Conservation (phyloP, 2,329 filamentous ascomycete species). For the Thyridium curvatum region DNA sequence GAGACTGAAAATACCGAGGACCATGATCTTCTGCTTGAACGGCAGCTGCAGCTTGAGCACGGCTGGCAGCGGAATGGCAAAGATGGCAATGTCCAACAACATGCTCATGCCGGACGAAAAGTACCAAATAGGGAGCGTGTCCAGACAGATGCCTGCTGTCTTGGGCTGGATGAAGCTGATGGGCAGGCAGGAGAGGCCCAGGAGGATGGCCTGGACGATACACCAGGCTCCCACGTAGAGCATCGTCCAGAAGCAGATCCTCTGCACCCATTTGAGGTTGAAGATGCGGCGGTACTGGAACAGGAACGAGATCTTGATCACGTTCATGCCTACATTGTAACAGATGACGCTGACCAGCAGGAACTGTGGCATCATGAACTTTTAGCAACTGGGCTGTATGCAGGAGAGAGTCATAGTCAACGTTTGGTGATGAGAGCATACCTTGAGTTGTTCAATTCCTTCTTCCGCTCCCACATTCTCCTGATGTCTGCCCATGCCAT, state of each 20-base stretch:
- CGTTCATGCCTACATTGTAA: slow-evolving; percentile 23
- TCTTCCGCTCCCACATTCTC: slow-evolving; percentile 12
- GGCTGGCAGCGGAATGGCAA: slow-evolving; percentile 17
- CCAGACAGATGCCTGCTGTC: slow-evolving; percentile 16
- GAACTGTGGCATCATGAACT: no score
- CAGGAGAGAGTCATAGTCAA: no score
- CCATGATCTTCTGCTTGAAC: slow-evolving; percentile 16
- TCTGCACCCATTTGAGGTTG: slow-evolving; percentile 10
- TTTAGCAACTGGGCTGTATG: no score
- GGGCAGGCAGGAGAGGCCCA: slow-evolving; percentile 19
- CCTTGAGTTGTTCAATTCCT: slow-evolving; percentile 13
- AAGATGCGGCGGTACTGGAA: slow-evolving; percentile 25
- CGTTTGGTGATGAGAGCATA: no score
- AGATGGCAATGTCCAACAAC: slow-evolving; percentile 19
- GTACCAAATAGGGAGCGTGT: slow-evolving; percentile 23
- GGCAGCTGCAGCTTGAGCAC: slow-evolving; percentile 17
- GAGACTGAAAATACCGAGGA: slow-evolving; percentile 20
- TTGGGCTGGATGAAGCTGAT: slow-evolving; percentile 15
- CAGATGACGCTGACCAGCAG: slow-evolving; percentile 17
- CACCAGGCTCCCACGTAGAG: slow-evolving; percentile 17
- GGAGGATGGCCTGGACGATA: slow-evolving; percentile 14
- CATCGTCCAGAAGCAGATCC: slow-evolving; percentile 19
- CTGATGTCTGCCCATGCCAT: slow-evolving; percentile 17
- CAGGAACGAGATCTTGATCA: slow-evolving; percentile 23
- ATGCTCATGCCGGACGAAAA: slow-evolving; percentile 19